These are phyloP conservation scores for Populus davidiana DNA, from an alignment of 345 rosid genomes.

Conservation along the genomic window DNA sequence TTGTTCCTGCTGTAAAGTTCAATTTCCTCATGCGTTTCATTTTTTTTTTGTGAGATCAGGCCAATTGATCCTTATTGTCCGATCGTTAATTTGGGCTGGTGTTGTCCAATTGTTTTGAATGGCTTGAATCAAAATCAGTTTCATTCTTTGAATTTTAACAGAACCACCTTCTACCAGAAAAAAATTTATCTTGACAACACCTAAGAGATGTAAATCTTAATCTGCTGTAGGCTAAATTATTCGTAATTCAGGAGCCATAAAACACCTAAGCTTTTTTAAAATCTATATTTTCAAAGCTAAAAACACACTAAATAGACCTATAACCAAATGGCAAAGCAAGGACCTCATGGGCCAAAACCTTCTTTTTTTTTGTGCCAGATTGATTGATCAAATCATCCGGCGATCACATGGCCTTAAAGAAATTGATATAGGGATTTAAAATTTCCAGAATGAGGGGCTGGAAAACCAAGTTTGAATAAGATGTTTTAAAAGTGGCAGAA, in stretches of 20 bases:
- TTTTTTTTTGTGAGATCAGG: too few species aligned
- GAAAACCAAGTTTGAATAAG: neutral
- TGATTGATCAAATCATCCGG: neutral
- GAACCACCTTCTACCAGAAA: too few species aligned
- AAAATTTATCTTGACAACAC: too few species aligned
- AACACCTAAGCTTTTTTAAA: neutral
- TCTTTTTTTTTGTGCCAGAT: neutral
- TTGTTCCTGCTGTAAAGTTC: too few species aligned
- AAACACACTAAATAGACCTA: too few species aligned
- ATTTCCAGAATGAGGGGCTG: conserved; percentile 10
- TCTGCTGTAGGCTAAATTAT: neutral
- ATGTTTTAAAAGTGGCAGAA: conserved; percentile 8
- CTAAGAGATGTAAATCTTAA: neutral
- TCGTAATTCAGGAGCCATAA: neutral
- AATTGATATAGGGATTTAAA: neutral
- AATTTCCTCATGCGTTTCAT: too few species aligned
- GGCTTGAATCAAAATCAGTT: too few species aligned
- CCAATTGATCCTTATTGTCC: too few species aligned
- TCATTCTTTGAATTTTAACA: too few species aligned
- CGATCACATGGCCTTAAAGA: conserved; percentile 7
- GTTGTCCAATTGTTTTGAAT: neutral
- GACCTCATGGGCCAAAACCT: neutral
- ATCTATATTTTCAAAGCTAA: too few species aligned
- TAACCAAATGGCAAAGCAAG: neutral
- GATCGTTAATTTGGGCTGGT: neutral